Evolutionary conservation across 2,329 filamentous ascomycete genomes (phyloP), one percentile per base, ranked within the genome.

Genomic region (Cladosporium phlei): DNA sequence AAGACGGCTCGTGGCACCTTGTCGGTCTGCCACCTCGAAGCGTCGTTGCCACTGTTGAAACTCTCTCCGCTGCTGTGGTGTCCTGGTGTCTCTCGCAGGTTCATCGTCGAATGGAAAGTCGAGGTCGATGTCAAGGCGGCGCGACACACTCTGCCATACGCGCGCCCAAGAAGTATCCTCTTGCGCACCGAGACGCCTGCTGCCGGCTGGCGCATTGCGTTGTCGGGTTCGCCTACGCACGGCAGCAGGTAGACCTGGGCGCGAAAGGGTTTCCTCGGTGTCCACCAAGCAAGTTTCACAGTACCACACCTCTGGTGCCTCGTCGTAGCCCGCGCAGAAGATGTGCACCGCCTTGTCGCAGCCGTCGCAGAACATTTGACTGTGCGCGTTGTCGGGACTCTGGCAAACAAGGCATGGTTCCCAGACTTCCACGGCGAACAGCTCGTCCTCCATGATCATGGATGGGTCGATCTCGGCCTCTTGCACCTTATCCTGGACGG

Each of bases 341-440:
- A 89, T 89, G 66, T 98, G 93, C 59, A 91, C 95, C 33, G 86
- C 80, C 25, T 84, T 83, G 72, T 95, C 85, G 71, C 93, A 98
- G 60, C 82, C 84, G 66, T 96, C 89, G 69, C 93, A 98, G 51
- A 95, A 80, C 55, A 97, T 82, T 43, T 95, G 78, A 14, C 89
- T 76, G 54, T 94, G 86, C 66, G 93, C 86, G 57, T 91, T 81
- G 55, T 93, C 88, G 56, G 82, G 76, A 40, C 81, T 79, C 53
- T 85, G 84, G 72, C 93, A 98, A 40, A 96, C 77, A 40, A 88
- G 85, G 66, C 93, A 98, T 14, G 87, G 86, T 47, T 80, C 80
- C 38, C 76, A 74, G 60, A 60, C 48, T 56, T 80, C 76, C 39
- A 77, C 73, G 50, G 90, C 81, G 30, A 73, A 72, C 6, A 76